Percentiles rank a stretch among this genome's conserved stretches.
phyloP scores from a whole-genome alignment of 225 moss, liverwort and hornwort species.

The Pseudoscleropodium purum region DNA sequence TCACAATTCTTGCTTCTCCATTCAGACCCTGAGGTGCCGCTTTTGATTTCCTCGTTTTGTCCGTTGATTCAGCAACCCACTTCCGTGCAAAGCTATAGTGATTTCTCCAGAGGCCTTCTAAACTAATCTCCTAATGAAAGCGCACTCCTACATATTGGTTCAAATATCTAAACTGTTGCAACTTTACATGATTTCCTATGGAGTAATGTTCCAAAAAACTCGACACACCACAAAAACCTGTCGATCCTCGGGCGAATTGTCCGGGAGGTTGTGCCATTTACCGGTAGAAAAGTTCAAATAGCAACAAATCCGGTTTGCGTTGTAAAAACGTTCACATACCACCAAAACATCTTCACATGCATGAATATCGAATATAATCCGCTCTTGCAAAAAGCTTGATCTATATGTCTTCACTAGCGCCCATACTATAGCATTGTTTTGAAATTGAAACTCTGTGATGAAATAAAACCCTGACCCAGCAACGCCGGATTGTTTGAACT shows the following conservation, averaged over 20 bases:
- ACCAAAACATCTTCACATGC: not conserved
- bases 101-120: not conserved
- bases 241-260: rapidly evolving
- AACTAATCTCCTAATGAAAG: not conserved
- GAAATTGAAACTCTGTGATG: not conserved
- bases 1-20: no score
- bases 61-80: no score
- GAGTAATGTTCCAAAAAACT: no score
- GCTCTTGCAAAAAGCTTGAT: not conserved
- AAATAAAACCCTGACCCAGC: not conserved
- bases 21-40: no score
- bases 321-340: not conserved
- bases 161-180: no score
- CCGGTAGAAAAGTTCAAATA: not conserved
- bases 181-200: no score
- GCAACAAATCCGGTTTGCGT: not conserved
- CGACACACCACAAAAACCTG: no score
- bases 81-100: no score
- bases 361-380: not conserved
- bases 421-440: not conserved
- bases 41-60: no score
- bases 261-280: not conserved
- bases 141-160: no score
- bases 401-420: not conserved
- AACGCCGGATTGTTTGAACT: rapidly evolving